Percentiles rank a stretch among this genome's conserved stretches.
These are phyloP conservation scores for Stipa capillata DNA, from an alignment of 176 grass and related monocot species.

Conservation along the genomic window DNA sequence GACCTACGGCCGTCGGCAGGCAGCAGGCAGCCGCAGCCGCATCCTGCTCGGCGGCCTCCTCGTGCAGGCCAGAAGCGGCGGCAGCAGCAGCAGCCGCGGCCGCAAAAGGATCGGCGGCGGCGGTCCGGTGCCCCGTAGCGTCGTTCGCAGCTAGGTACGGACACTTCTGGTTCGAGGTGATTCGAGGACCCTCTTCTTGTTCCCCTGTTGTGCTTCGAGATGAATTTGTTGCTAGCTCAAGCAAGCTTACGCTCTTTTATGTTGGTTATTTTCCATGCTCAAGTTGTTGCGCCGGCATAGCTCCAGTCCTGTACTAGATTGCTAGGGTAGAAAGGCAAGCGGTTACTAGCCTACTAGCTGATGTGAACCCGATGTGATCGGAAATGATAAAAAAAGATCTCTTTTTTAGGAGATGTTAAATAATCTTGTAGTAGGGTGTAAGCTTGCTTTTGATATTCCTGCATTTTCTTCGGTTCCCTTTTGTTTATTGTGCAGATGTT, in stretches of 20 bases:
- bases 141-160: too few relatives aligned
- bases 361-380: not conserved
- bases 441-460: not conserved
- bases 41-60: not conserved
- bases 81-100: not conserved
- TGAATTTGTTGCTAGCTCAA: not conserved
- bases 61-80: not conserved
- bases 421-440: not conserved
- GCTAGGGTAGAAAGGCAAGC: not conserved
- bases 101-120: not conserved
- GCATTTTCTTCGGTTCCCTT: not conserved
- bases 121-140: not conserved
- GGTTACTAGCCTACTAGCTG: not conserved
- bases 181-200: not conserved
- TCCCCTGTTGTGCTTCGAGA: not conserved
- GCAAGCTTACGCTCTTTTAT: not conserved
- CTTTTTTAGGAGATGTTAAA: not conserved
- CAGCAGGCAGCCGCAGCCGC: not conserved
- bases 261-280: not conserved
- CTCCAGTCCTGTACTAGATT: not conserved
- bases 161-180: not conserved
- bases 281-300: not conserved
- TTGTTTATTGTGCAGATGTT: not conserved
- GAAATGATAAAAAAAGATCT: not conserved
- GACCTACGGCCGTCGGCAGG: too few relatives aligned